These are phyloP conservation scores for Berberis vulgaris DNA, from an alignment of 164 flowering plant species.

Conservation along the genomic window DNA sequence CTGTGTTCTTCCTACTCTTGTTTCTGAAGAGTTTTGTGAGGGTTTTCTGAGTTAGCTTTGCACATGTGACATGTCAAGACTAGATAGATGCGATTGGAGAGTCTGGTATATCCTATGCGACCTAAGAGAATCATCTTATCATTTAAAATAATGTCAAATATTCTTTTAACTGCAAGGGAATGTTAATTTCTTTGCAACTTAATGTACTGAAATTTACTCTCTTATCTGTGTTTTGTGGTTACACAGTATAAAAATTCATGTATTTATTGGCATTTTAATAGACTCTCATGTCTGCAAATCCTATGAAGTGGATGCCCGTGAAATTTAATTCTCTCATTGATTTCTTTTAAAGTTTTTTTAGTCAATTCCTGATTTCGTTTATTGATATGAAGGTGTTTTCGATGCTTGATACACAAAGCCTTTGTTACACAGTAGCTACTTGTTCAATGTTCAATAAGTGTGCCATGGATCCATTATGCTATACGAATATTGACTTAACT, in stretches of 20 bases:
- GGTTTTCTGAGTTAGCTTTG: no score
- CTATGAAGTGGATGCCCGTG: background rate
- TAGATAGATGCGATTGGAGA: no score
- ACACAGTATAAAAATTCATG: background rate
- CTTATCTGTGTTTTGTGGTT: background rate
- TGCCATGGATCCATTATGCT: constrained; percentile 78
- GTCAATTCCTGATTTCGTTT: background rate
- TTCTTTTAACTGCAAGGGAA: background rate
- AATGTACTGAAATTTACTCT: background rate
- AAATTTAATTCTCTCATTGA: background rate
- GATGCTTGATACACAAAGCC: constrained; percentile 74
- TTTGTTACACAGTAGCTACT: constrained; percentile 69
- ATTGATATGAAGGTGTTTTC: constrained; percentile 64
- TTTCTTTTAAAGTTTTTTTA: background rate
- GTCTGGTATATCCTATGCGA: no score
- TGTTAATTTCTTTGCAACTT: background rate
- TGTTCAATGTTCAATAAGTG: constrained; percentile 83
- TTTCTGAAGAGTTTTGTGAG: no score
- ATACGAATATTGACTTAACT: constrained; percentile 67
- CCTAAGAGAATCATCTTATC: no score
- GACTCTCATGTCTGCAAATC: background rate
- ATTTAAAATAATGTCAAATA: no score
- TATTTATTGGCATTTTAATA: background rate
- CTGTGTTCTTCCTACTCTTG: no score
- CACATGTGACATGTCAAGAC: no score